A percentile compares a stretch with the other conserved stretches of the same genome.
Evolutionary conservation across 1,284 basidiomycete species (phyloP).

Genomic region (Coriolopsis trogii): DNA sequence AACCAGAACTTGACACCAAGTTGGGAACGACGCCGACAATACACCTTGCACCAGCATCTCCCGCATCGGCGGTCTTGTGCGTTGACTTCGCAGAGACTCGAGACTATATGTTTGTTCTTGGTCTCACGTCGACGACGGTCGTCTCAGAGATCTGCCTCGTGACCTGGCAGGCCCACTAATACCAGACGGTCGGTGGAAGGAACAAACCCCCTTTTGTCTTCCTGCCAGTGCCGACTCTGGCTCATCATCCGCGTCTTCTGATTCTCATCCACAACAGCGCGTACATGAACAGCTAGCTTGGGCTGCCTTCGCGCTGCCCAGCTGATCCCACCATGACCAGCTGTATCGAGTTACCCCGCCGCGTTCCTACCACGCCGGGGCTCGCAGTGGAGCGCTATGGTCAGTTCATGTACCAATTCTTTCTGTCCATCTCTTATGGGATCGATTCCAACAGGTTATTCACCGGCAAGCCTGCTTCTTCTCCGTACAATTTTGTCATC

Average conservation of each 20-base stretch:
- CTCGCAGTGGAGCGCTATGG: not conserved
- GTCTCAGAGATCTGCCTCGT: too few species aligned
- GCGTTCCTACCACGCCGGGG: not conserved
- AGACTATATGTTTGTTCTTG: too few species aligned
- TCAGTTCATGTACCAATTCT: not conserved
- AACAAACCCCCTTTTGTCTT: not conserved
- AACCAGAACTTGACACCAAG: too few species aligned
- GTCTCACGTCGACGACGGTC: too few species aligned
- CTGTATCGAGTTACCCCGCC: conserved; percentile 9
- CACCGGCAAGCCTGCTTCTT: conserved; percentile 10
- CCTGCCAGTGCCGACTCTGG: too few species aligned
- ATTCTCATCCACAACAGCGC: not conserved
- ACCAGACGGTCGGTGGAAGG: too few species aligned
- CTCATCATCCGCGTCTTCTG: too few species aligned
- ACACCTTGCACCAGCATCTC: too few species aligned
- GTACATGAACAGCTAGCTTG: not conserved
- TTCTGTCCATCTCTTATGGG: not conserved
- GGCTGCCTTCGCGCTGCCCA: not conserved
- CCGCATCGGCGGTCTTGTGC: too few species aligned
- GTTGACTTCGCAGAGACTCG: too few species aligned
- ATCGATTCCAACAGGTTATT: conserved; percentile 3
- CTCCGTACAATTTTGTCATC: not conserved
- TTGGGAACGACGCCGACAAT: too few species aligned
- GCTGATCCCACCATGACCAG: conserved; percentile 9
- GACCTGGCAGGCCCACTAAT: too few species aligned